phyloP scores from a whole-genome alignment of 345 rosid species.

The Crucihimalaya himalaica region DNA sequence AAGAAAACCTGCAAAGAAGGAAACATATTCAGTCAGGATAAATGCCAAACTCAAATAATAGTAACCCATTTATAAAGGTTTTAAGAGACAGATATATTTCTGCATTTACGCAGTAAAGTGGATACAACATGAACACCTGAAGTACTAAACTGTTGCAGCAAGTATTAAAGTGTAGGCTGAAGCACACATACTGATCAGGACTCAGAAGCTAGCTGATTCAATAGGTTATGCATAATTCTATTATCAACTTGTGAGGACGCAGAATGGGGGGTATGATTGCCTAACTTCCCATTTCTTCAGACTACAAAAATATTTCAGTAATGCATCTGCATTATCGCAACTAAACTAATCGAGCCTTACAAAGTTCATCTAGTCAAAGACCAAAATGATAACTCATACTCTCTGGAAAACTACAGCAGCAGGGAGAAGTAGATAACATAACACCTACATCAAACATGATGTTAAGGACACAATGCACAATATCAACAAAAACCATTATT shows the following conservation, averaged over 20 bases:
- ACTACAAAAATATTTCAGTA: not conserved
- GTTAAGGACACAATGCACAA: not conserved
- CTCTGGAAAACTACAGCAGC: not conserved
- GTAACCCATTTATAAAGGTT: not conserved
- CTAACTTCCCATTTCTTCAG: not conserved
- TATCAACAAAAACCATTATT: not conserved
- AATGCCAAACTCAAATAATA: not conserved
- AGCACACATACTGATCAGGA: not conserved
- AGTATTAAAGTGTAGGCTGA: not conserved
- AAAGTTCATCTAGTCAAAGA: slow-evolving; percentile 9
- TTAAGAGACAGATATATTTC: not conserved
- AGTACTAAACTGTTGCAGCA: not conserved
- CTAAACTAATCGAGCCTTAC: not conserved
- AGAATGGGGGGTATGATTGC: not conserved
- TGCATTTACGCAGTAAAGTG: not conserved
- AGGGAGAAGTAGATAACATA: not conserved
- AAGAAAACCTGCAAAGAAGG: slow-evolving; percentile 25
- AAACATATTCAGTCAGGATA: slow-evolving; percentile 3
- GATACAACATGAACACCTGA: not conserved
- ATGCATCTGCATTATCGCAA: not conserved
- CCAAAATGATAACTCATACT: not conserved
- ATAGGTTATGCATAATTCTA: not conserved
- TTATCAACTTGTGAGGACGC: not conserved
- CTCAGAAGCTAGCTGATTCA: slow-evolving; percentile 11
- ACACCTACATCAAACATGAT: not conserved